phyloP scores from a whole-genome alignment of 345 rosid species.

The Gossypium turneri region DNA sequence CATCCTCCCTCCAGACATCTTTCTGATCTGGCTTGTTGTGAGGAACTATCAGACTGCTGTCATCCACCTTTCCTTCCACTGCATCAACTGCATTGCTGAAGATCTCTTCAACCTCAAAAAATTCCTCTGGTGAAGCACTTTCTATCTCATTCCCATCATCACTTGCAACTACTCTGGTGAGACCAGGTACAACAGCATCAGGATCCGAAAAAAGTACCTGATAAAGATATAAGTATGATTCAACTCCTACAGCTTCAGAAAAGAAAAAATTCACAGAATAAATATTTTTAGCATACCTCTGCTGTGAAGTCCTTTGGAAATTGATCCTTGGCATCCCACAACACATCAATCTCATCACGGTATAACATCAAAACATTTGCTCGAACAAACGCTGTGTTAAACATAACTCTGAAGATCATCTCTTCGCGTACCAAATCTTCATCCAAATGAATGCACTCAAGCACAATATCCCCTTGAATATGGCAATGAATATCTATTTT shows the following conservation, averaged over 20 bases:
- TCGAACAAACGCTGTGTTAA: conserved; percentile 89
- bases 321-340: conserved; percentile 87
- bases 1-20: conserved; percentile 68
- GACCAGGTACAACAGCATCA: conserved; percentile 60
- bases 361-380: conserved; percentile 61
- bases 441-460: conserved; percentile 82
- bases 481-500: conserved; percentile 78
- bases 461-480: conserved; percentile 91
- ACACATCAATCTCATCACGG: conserved; percentile 78
- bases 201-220: conserved; percentile 91
- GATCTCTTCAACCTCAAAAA: conserved; percentile 97
- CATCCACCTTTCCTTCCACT: conserved; percentile 53
- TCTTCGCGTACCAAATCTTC: conserved; percentile 67
- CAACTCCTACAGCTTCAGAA: conserved; percentile 52
- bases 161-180: conserved; percentile 39
- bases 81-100: conserved; percentile 70
- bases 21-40: conserved; percentile 34
- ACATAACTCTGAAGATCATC: conserved; percentile 82
- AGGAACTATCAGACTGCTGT: conserved; percentile 29
- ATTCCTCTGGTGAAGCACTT: conserved; percentile 84
- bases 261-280: conserved; percentile 20
- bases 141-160: conserved; percentile 69
- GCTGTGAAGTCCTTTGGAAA: conserved; percentile 78
- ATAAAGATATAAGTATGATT: conserved; percentile 62
- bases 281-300: conserved; percentile 60